Conservation (phyloP, 2,329 filamentous ascomycete genomes). For the Penicillium sp. region DNA sequence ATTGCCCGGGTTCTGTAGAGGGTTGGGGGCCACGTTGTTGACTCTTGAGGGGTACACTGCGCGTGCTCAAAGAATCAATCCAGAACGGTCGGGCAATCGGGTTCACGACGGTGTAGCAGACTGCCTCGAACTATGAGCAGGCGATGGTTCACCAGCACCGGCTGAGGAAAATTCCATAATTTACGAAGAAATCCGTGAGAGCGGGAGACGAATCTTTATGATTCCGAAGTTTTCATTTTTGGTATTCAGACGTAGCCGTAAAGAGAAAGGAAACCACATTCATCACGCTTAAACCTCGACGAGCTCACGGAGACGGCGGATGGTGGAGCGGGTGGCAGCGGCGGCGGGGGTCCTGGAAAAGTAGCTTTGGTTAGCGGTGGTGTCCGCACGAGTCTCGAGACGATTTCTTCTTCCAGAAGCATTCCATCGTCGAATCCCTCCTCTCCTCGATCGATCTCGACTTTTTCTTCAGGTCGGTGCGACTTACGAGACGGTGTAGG, state of each 20-base stretch:
- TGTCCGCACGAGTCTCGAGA: neutral
- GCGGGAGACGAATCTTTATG: conserved; percentile 25
- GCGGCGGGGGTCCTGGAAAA: conserved; percentile 78
- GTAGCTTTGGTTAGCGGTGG: conserved; percentile 4
- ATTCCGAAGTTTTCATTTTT: conserved; percentile 40
- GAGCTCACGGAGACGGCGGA: conserved; percentile 96
- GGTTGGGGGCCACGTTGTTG: neutral
- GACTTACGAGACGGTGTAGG: conserved; percentile 95
- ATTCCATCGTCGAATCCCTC: neutral
- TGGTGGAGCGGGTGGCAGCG: conserved; percentile 91
- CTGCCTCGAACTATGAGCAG: neutral
- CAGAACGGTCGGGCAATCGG: neutral
- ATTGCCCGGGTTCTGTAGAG: conserved; percentile 3
- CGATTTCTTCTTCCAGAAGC: neutral
- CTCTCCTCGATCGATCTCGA: neutral
- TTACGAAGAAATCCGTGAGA: conserved; percentile 1
- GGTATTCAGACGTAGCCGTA: conserved; percentile 39
- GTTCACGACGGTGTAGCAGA: neutral
- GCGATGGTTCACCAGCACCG: neutral
- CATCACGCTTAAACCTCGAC: conserved; percentile 69
- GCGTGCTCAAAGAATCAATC: neutral
- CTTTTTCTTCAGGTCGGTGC: conserved; percentile 11
- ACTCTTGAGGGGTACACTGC: neutral
- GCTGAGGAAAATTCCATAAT: neutral
- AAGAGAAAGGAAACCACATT: conserved; percentile 37